Base-by-base conservation (phyloP, 805 yeast genomes). In the Starmerella vitae region DNA sequence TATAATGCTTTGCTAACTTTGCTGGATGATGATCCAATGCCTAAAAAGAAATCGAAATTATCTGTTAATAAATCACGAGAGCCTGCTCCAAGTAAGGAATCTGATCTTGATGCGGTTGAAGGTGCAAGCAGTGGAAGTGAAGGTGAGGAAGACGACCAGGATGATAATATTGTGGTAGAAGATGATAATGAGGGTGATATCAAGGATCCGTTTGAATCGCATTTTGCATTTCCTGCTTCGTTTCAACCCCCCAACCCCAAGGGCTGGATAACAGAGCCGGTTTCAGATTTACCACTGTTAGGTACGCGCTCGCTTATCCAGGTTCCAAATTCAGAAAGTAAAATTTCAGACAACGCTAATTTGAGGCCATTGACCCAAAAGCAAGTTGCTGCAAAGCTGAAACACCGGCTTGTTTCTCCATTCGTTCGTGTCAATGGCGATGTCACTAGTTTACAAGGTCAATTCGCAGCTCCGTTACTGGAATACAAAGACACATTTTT, bases 121-220 rank as follows among this genome's bases (percentile, higher is more conserved):
- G 15, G 61, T 52, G 8, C 21, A 4, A 25, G 30, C 18, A 62
- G 51, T 19, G 55, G 41, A 4, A 54, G 46, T 21, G 66, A 38
- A 26, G 47, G 34, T 10, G 44, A 27, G 14, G 52, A 46, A 4
- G 56, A 47, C 7, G 43, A 39, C 9, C 47, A 43, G 2, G 49
- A 39, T 25, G 58, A 39, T 20, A 58, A 66, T 27, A 63, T 60
- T 19, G 50, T 44, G 10, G 60, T 49, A 4, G 67, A 53, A 5
- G 66, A 61, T 10, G 67, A 61, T 19, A 57, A 59, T 34, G 67
- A 61, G 14, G 65, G 58, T 4, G 64, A 61, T 34, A 38, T 48
- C 9, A 55, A 59, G 6, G 95, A 88, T 59, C 82, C 93, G 0
- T 85, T 81, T 50, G 81, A 80, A 44, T 53, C 60, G 10, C 97